Base-by-base conservation (phyloP, 2,329 filamentous ascomycete species). In the Harringtonia aguacate region DNA sequence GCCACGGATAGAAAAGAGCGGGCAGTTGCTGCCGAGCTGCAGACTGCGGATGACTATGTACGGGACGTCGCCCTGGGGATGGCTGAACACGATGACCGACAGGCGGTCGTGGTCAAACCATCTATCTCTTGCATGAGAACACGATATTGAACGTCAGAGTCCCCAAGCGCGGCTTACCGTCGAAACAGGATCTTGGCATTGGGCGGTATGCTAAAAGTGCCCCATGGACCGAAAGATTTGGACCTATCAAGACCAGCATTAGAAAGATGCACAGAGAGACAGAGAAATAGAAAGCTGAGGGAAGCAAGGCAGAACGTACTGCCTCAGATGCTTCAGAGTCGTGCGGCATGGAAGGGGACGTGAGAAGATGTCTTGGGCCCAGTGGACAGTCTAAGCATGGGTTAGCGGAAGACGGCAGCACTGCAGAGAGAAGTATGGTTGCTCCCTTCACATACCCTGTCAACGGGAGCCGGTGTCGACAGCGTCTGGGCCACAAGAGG, bases 281-380 rank as follows among this genome's bases (percentile, higher is more conserved):
- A 27, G 27, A 21, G 22, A 20, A 18, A 22, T n/a, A n/a, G n/a
- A n/a, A n/a, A n/a, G n/a, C n/a, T n/a, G 24, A 27, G 7, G 24
- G 24, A 10, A 27, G 6, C 24, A 27, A 27, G 24, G 18, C 14
- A 2, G 4, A 20, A 43, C 29, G 24, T 9, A 44, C 46, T 51
- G 49, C 40, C 54, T 57, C 13, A 62, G 50, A 39, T 68, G 61
- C 50, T 66, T 69, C 41, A 79, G 58, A 6, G 65, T 61, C 5
- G 73, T 77, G 13, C 68, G 63, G 12, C 67, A 68, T 1, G 73
- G 66, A 33, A 76, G 59, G 0, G 72, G 70, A 18, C 70, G 61
- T 1, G 72, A 71, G 50, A 81, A 80, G 21, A 81, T 76, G 34
- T 73, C 67, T 51, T 78, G 69, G 7, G 76, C 74, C 77, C 77